Base-by-base conservation (phyloP, 164 flowering plant species). In the Malania oleifera region DNA sequence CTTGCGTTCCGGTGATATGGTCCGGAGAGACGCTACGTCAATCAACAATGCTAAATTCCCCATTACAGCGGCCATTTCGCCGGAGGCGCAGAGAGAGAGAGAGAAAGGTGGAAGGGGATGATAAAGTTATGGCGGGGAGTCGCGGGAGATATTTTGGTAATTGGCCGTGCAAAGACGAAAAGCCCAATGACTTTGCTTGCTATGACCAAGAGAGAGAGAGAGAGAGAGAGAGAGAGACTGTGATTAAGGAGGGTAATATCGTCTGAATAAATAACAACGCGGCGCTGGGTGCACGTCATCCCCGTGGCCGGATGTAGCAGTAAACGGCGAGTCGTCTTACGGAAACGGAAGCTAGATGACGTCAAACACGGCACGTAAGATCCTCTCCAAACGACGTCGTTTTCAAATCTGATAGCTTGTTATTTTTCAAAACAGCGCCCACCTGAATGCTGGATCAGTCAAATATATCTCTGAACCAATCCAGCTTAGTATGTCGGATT, bases 31-130 rank as follows among this genome's bases (percentile, higher is more conserved):
- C 34, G 35, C 50, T 9, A 74, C 67, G 65, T 83, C 85, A 0
- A 77, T 56, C 22, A 77, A 48, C 18, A 76, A 59, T 8, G 80
- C 67, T 40, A 81, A 11, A 67, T 82, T 84, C 20, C 95, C 87
- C 34, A 84, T 56, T 54, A 73, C 73, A 34, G 75, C 78, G 39
- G 95, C 86, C 95, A 87, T 87, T 44, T 63, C 40, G 58, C 40
- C 61, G 65, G 47, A 38, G 44, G 17, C 53, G 39, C 18, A 40
- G 20, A 59, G 27, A 7, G 63, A 37, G 54, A 56, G 44, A 52
- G 29, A 53, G 57, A 22, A 26, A 57, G 44, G 55, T 7, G 40
- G 51, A 29, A 35, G 25, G 28, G 29, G 26, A 57, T 18, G 37
- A 38, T 7, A 7, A 2, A 57, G 15, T n/a, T 40, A 17, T 20